Percentiles rank a stretch among this genome's conserved stretches.
phyloP scores from a whole-genome alignment of 768 basidiomycete genomes.

The Lactarius indigo region DNA sequence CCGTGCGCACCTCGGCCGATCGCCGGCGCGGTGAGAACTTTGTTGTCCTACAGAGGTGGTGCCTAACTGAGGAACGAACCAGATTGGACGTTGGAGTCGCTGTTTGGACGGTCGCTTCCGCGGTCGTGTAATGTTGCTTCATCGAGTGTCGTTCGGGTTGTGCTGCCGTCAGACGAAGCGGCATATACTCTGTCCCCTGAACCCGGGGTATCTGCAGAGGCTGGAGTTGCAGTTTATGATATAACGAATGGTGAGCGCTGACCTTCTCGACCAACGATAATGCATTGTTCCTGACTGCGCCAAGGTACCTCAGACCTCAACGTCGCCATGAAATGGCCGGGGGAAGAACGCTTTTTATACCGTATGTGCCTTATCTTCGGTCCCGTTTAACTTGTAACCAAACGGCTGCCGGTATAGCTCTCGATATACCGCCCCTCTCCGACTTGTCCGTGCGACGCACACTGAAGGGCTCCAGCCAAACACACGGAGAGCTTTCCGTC shows the following conservation, averaged over 20 bases:
- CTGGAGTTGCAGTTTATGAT: constrained; percentile 44
- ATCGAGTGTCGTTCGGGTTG: constrained; percentile 52
- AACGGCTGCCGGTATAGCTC: constrained; percentile 32
- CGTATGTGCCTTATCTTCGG: constrained; percentile 36
- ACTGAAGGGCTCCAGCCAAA: constrained; percentile 71
- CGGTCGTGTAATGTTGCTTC: constrained; percentile 66
- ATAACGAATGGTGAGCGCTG: constrained; percentile 42
- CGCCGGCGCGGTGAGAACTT: constrained; percentile 50
- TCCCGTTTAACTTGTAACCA: background rate
- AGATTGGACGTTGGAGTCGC: constrained; percentile 73
- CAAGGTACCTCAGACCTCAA: constrained; percentile 42
- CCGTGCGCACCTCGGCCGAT: constrained; percentile 52
- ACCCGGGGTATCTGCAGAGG: constrained; percentile 37
- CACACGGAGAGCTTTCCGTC: constrained; percentile 67
- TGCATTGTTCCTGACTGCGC: constrained; percentile 20
- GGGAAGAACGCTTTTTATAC: constrained; percentile 50
- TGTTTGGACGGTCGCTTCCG: constrained; percentile 68
- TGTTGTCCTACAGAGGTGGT: constrained; percentile 6
- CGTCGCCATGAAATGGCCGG: constrained; percentile 53
- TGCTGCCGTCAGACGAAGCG: constrained; percentile 35
- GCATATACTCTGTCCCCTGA: constrained; percentile 52
- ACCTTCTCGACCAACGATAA: background rate
- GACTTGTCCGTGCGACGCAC: constrained; percentile 65
- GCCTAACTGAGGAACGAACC: constrained; percentile 13
- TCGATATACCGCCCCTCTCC: constrained; percentile 40